phyloP scores from a whole-genome alignment of 164 flowering plant genomes.

The Malania oleifera region DNA sequence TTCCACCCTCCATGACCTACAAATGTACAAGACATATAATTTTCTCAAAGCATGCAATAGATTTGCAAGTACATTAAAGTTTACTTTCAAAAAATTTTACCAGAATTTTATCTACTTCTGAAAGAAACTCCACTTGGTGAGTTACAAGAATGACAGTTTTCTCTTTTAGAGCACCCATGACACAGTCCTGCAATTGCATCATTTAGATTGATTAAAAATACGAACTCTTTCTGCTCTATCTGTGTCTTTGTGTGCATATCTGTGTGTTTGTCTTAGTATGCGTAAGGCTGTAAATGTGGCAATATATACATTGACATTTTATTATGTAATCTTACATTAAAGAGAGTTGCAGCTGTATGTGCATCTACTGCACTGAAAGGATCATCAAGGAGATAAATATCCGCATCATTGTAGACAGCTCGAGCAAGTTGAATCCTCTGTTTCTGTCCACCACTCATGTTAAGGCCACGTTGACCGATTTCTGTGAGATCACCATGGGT shows the following conservation, averaged over 20 bases:
- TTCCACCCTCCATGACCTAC: slow-evolving; percentile 70
- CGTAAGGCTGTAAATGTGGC: too few species aligned
- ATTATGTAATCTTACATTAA: slow-evolving; percentile 42
- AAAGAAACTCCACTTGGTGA: slow-evolving; percentile 89
- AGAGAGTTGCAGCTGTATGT: slow-evolving; percentile 71
- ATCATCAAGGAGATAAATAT: slow-evolving; percentile 86
- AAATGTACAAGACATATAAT: neutral
- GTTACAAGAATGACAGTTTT: slow-evolving; percentile 86
- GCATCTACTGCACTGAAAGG: slow-evolving; percentile 98
- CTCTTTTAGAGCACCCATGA: slow-evolving; percentile 48
- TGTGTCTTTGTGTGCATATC: too few species aligned
- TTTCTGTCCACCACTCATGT: slow-evolving; percentile 95
- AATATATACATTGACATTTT: neutral
- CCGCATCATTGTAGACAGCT: slow-evolving; percentile 83
- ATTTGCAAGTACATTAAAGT: neutral
- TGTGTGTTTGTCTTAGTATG: too few species aligned
- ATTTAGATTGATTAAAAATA: neutral
- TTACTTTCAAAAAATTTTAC: slow-evolving; percentile 25
- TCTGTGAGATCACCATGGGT: slow-evolving; percentile 86
- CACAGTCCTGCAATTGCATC: slow-evolving; percentile 65
- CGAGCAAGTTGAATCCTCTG: slow-evolving; percentile 93
- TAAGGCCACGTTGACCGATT: slow-evolving; percentile 89
- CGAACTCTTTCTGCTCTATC: too few species aligned
- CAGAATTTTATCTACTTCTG: slow-evolving; percentile 62
- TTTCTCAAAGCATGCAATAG: neutral